Evolutionary conservation across 2,329 filamentous ascomycete genomes (phyloP).

Genomic region (Talaromyces atroroseus): DNA sequence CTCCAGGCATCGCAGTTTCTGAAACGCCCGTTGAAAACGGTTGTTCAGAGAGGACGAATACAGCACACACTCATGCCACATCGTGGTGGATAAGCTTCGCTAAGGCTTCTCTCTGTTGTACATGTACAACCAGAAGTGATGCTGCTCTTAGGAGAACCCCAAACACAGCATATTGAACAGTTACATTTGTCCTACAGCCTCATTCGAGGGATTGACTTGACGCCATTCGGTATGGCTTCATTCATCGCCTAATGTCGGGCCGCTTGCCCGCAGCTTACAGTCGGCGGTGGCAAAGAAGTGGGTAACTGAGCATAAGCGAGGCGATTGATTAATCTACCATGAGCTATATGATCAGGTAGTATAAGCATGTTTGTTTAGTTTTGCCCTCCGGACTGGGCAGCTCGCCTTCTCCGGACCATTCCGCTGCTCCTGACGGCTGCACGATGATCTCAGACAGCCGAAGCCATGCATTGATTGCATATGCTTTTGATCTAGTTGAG

Average conservation of each 20-base stretch:
- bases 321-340: neutral
- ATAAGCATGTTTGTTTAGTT: neutral
- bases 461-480: neutral
- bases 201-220: neutral
- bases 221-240: neutral
- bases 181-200: neutral
- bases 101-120: neutral
- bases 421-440: neutral
- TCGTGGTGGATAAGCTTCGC: neutral
- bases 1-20: slow-evolving; percentile 5
- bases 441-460: neutral
- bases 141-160: neutral
- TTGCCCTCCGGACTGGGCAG: neutral
- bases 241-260: neutral
- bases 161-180: neutral
- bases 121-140: neutral
- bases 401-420: neutral
- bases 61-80: neutral
- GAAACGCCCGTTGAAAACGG: neutral
- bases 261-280: neutral
- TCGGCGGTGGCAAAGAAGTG: neutral
- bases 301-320: neutral
- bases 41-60: neutral
- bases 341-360: neutral
- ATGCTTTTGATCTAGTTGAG: neutral